Conservation (phyloP, 2,329 filamentous ascomycete genomes). For the Fusarium sambucinum region DNA sequence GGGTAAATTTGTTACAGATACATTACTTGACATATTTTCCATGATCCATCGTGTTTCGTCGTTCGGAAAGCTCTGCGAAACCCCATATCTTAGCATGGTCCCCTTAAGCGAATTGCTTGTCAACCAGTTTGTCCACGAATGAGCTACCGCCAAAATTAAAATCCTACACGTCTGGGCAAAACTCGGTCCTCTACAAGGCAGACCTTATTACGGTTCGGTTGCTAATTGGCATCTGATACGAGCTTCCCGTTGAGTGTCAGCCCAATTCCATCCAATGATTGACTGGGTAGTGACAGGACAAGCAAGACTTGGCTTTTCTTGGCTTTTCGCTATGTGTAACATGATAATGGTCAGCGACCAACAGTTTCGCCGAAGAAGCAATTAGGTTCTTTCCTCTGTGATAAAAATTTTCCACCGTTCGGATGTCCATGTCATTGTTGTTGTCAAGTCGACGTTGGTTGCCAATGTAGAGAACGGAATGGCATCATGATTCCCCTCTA, state of each 20-base stretch:
- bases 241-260: slow-evolving; percentile 11
- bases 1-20: slow-evolving; percentile 39
- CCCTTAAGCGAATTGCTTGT: slow-evolving; percentile 18
- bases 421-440: slow-evolving; percentile 12
- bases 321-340: slow-evolving; percentile 22
- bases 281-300: slow-evolving; percentile 15
- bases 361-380: slow-evolving; percentile 28
- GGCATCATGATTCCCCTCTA: slow-evolving; percentile 1
- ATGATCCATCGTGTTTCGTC: slow-evolving; percentile 32
- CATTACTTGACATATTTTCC: slow-evolving; percentile 21
- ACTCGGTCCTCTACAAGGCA: slow-evolving; percentile 10
- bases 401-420: slow-evolving; percentile 31
- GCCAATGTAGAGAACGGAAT: not conserved
- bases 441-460: not conserved
- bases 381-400: slow-evolving; percentile 5
- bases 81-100: slow-evolving; percentile 35
- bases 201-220: slow-evolving; percentile 3
- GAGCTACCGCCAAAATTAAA: slow-evolving; percentile 20
- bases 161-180: slow-evolving; percentile 6
- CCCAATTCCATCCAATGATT: slow-evolving; percentile 26
- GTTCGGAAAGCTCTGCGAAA: slow-evolving; percentile 28
- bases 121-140: slow-evolving; percentile 41
- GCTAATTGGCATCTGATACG: slow-evolving; percentile 18
- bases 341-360: slow-evolving; percentile 19
- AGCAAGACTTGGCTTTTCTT: slow-evolving; percentile 29